Percentiles rank a stretch among this genome's conserved stretches.
These are phyloP conservation scores for Vicia faba DNA, from an alignment of 306 rosid genomes.

Conservation along the genomic window DNA sequence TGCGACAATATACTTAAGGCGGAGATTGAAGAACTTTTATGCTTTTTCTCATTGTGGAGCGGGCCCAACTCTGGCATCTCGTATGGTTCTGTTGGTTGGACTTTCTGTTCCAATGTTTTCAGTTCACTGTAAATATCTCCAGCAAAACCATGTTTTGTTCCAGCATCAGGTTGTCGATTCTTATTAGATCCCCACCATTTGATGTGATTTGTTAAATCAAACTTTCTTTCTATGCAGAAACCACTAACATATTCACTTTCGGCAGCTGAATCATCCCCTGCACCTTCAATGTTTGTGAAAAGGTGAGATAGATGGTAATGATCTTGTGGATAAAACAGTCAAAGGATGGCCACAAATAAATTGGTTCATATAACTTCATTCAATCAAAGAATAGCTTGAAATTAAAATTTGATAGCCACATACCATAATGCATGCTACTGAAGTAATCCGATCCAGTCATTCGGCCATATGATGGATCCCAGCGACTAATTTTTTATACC, in stretches of 20 bases:
- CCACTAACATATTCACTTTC: conserved; percentile 63
- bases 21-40: conserved; percentile 60
- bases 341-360: conserved; percentile 15
- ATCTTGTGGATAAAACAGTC: conserved; percentile 26
- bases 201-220: conserved; percentile 81
- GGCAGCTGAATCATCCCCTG: conserved; percentile 82
- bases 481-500: conserved; percentile 59
- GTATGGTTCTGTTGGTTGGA: conserved; percentile 81
- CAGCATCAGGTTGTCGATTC: conserved; percentile 59
- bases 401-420: conserved; percentile 39
- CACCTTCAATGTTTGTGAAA: conserved; percentile 43
- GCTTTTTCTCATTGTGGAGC: conserved; percentile 55
- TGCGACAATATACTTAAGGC: conserved; percentile 88
- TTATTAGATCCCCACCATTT: conserved; percentile 96
- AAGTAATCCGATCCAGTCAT: conserved; percentile 84
- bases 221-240: conserved; percentile 77
- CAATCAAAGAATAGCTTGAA: conserved; percentile 29
- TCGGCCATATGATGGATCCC: conserved; percentile 90
- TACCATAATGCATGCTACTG: conserved; percentile 74
- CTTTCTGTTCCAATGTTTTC: conserved; percentile 69
- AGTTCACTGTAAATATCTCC: conserved; percentile 80
- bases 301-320: conserved; percentile 34
- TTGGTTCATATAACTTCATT: conserved; percentile 19
- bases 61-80: conserved; percentile 84
- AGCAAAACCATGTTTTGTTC: conserved; percentile 51